phyloP scores from a whole-genome alignment of 257 asterid species.

The Verbena officinalis region DNA sequence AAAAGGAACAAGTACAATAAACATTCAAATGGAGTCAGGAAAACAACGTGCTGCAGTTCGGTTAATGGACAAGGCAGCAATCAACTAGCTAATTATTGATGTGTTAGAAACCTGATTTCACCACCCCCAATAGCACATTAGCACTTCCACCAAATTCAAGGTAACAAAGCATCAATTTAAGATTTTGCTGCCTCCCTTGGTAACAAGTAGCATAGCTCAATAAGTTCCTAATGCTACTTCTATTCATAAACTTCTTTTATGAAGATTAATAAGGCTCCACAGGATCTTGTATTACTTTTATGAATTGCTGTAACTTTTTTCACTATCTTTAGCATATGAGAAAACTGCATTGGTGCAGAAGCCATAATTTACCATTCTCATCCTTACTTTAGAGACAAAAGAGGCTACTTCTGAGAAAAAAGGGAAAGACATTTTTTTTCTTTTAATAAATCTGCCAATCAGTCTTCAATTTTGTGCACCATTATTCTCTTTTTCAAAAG shows the following conservation, averaged over 20 bases:
- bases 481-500: background rate
- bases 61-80: conserved; percentile 14
- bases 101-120: background rate
- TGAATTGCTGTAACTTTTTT: too few species aligned
- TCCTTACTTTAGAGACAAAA: conserved; percentile 3
- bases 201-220: background rate
- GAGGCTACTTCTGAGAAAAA: background rate
- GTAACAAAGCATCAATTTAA: background rate
- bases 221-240: background rate
- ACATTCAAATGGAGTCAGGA: background rate
- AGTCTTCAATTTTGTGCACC: background rate
- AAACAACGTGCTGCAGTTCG: background rate
- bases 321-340: too few species aligned
- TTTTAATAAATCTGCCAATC: background rate
- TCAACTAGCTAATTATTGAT: conserved; percentile 2
- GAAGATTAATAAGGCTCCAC: background rate
- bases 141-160: too few species aligned
- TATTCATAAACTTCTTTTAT: background rate
- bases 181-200: background rate
- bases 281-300: too few species aligned
- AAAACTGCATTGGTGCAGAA: too few species aligned
- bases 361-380: too few species aligned
- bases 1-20: background rate
- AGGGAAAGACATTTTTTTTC: too few species aligned
- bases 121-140: too few species aligned